Evolutionary conservation across 2,329 filamentous ascomycete genomes (phyloP).

Genomic region (Aspergillus oerlinghausenensis): DNA sequence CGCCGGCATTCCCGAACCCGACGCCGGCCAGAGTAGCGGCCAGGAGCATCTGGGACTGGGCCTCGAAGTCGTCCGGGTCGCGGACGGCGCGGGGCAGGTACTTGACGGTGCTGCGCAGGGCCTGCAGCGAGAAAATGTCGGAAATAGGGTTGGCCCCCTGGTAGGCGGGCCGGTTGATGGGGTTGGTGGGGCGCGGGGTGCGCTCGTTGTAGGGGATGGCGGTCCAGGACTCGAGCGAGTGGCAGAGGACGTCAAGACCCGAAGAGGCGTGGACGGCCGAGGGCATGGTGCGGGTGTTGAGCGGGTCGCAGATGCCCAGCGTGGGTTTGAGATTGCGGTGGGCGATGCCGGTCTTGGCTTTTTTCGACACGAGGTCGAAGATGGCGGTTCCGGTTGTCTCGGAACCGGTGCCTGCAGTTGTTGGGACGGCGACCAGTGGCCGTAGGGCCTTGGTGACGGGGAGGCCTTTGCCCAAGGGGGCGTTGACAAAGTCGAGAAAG

Average conservation of each 20-base stretch:
- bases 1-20: conserved; percentile 95
- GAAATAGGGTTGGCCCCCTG: conserved; percentile 97
- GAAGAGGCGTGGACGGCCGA: conserved; percentile 87
- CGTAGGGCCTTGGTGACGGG: conserved; percentile 67
- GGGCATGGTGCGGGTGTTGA: conserved; percentile 96
- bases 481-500: conserved; percentile 97
- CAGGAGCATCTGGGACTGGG: conserved; percentile 91
- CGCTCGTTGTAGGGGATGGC: conserved; percentile 92
- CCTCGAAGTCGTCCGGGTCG: conserved; percentile 86
- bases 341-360: conserved; percentile 91
- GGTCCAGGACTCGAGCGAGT: conserved; percentile 94
- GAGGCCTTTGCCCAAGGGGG: conserved; percentile 78
- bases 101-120: conserved; percentile 77
- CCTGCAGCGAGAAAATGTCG: conserved; percentile 90
- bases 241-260: conserved; percentile 91
- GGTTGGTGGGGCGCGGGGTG: conserved; percentile 77
- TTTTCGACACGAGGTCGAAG: conserved; percentile 86
- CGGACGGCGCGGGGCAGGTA: conserved; percentile 84
- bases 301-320: conserved; percentile 75
- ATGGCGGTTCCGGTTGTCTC: conserved; percentile 98
- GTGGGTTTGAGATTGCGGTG: conserved; percentile 95
- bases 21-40: conserved; percentile 92
- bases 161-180: conserved; percentile 86
- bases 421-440: conserved; percentile 78
- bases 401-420: conserved; percentile 80